These are phyloP conservation scores for Chytriomyces sp. DNA, from an alignment of 192 early-diverging fungal species.

Conservation along the genomic window DNA sequence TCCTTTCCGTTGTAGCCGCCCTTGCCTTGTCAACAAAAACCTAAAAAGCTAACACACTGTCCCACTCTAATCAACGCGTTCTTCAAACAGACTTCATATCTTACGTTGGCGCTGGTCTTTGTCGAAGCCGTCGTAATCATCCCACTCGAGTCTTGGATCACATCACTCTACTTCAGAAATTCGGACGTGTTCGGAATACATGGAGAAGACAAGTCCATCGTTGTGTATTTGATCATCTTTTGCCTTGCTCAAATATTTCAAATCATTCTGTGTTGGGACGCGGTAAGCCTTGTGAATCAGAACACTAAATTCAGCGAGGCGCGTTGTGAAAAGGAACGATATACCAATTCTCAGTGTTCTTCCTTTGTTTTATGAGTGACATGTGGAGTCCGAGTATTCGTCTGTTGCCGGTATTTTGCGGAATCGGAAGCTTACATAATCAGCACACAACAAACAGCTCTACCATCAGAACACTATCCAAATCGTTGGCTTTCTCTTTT, in stretches of 20 bases:
- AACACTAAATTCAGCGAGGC: neutral
- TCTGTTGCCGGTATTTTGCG: too few species aligned
- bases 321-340: too few species aligned
- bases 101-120: slow-evolving; percentile 43
- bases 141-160: slow-evolving; percentile 55
- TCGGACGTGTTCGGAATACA: neutral
- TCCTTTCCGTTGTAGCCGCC: neutral
- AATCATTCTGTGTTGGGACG: slow-evolving; percentile 81
- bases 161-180: slow-evolving; percentile 50
- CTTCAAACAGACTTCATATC: neutral
- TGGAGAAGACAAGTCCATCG: slow-evolving; percentile 57
- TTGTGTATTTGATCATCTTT: slow-evolving; percentile 87
- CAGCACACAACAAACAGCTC: slow-evolving; percentile 53
- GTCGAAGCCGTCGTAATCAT: slow-evolving; percentile 60
- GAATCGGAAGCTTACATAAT: too few species aligned
- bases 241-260: slow-evolving; percentile 85
- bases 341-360: too few species aligned
- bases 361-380: too few species aligned
- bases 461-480: slow-evolving; percentile 93
- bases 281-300: slow-evolving; percentile 54
- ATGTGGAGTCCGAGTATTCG: too few species aligned
- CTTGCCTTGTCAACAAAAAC: too few species aligned
- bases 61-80: neutral
- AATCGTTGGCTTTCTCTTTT: slow-evolving; percentile 72
- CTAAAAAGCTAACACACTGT: neutral